These are phyloP conservation scores for Biscogniauxia sp. DNA, from an alignment of 2,329 filamentous ascomycete species.

Conservation along the genomic window DNA sequence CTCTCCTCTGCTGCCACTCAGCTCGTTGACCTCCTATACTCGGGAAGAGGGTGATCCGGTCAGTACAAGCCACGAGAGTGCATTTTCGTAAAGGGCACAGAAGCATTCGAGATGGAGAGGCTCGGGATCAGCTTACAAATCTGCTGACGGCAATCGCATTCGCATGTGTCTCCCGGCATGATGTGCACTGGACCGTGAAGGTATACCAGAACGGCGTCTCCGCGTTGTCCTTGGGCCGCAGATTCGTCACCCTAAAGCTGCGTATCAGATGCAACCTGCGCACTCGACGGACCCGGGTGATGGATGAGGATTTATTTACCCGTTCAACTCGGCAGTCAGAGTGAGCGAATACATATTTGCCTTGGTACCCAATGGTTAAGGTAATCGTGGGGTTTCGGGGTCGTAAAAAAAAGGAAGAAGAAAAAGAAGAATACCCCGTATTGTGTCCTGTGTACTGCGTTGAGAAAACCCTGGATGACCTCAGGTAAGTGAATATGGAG, in stretches of 20 bases:
- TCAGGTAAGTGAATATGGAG: too few species aligned
- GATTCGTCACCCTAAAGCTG: slow-evolving; percentile 73
- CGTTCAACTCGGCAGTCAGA: slow-evolving; percentile 66
- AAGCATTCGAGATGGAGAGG: background rate
- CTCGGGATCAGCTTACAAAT: slow-evolving; percentile 62
- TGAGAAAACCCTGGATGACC: too few species aligned
- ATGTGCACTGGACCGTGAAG: slow-evolving; percentile 98
- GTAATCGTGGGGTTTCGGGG: too few species aligned
- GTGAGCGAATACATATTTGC: slow-evolving; percentile 62
- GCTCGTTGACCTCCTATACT: slow-evolving; percentile 76
- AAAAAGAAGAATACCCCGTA: too few species aligned
- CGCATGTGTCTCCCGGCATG: slow-evolving; percentile 84
- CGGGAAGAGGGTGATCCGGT: slow-evolving; percentile 7
- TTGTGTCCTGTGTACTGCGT: too few species aligned
- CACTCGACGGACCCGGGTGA: background rate
- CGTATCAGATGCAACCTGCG: slow-evolving; percentile 2
- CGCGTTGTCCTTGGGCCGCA: slow-evolving; percentile 78
- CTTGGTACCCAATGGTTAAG: background rate
- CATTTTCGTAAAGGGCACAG: background rate
- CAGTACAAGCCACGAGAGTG: background rate
- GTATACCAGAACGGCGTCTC: slow-evolving; percentile 92
- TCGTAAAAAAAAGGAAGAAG: too few species aligned
- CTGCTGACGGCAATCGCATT: slow-evolving; percentile 85
- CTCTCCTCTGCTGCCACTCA: slow-evolving; percentile 90
- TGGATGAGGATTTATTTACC: slow-evolving; percentile 51